Percentiles rank a stretch among this genome's conserved stretches.
These are phyloP conservation scores for Schwanniomyces pseudopolymorphus DNA, from an alignment of 805 yeast genomes.

Conservation along the genomic window DNA sequence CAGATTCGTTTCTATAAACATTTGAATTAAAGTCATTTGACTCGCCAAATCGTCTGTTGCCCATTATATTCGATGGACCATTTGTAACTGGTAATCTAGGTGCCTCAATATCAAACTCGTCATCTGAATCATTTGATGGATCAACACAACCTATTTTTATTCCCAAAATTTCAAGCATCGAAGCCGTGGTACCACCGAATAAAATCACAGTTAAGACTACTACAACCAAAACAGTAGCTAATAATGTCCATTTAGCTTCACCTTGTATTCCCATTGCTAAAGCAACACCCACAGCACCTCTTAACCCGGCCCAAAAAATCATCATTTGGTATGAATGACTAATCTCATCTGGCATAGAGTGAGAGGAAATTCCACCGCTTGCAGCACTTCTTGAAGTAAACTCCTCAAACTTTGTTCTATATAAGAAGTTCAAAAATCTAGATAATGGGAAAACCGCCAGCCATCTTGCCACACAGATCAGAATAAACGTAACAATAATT, in stretches of 20 bases:
- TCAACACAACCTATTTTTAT: conserved; percentile 89
- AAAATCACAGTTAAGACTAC: conserved; percentile 94
- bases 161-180: conserved; percentile 93
- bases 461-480: conserved; percentile 95
- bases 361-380: conserved; percentile 41
- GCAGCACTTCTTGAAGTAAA: conserved; percentile 25
- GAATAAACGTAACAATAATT: conserved; percentile 84
- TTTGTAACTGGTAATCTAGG: conserved; percentile 36
- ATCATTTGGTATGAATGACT: conserved; percentile 96
- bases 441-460: conserved; percentile 96
- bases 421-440: conserved; percentile 75
- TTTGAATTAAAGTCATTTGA: conserved; percentile 4
- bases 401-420: conserved; percentile 54
- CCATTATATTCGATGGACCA: conserved; percentile 9
- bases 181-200: conserved; percentile 98
- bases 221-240: conserved; percentile 95
- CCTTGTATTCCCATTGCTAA: conserved; percentile 97
- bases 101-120: conserved; percentile 92
- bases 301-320: conserved; percentile 98
- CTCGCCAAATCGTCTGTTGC: conserved; percentile 17
- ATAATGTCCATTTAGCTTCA: conserved; percentile 79
- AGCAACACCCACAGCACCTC: conserved; percentile 99
- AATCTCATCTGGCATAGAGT: conserved; percentile 74
- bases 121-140: conserved; percentile 75
- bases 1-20: conserved; percentile 24